phyloP scores from a whole-genome alignment of 2,329 filamentous ascomycete species.

The Ascochyta pisi region DNA sequence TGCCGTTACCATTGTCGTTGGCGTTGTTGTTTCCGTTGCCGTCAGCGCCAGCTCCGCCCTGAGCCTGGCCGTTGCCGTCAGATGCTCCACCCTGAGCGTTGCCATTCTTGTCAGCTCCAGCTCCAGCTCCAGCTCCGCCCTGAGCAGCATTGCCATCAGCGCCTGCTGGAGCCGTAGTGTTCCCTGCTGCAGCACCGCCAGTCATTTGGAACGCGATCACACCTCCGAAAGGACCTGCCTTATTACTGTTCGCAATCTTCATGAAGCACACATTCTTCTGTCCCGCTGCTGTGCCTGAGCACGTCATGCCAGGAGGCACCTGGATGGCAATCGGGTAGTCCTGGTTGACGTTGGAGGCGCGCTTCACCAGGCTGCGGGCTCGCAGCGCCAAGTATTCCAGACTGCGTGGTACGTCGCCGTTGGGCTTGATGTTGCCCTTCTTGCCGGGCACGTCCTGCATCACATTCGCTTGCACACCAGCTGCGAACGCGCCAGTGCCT shows the following conservation, averaged over 20 bases:
- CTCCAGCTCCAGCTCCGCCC: neutral
- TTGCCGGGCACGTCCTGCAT: conserved; percentile 26
- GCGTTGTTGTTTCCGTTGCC: too few species aligned
- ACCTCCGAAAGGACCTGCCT: conserved; percentile 29
- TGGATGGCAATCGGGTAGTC: conserved; percentile 32
- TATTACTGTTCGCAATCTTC: conserved; percentile 29
- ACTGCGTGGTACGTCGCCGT: conserved; percentile 18
- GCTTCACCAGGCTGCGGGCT: conserved; percentile 13
- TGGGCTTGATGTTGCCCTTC: conserved; percentile 25
- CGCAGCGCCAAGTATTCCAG: conserved; percentile 10
- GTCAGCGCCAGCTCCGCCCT: neutral
- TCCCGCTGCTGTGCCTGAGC: conserved; percentile 64
- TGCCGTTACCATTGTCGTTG: too few species aligned
- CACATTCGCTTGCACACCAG: conserved; percentile 21
- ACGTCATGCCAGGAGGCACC: conserved; percentile 60
- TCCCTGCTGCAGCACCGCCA: conserved; percentile 2
- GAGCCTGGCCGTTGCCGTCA: too few species aligned
- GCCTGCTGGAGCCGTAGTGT: conserved; percentile 4
- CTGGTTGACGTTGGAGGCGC: conserved; percentile 24
- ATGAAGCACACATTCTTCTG: conserved; percentile 60
- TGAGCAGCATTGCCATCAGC: neutral
- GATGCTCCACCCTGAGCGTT: too few species aligned
- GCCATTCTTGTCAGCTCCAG: too few species aligned
- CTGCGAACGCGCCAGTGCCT: conserved; percentile 55
- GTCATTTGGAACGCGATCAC: conserved; percentile 31